phyloP scores from a whole-genome alignment of 2,329 filamentous ascomycete genomes.

The Alternaria panax region DNA sequence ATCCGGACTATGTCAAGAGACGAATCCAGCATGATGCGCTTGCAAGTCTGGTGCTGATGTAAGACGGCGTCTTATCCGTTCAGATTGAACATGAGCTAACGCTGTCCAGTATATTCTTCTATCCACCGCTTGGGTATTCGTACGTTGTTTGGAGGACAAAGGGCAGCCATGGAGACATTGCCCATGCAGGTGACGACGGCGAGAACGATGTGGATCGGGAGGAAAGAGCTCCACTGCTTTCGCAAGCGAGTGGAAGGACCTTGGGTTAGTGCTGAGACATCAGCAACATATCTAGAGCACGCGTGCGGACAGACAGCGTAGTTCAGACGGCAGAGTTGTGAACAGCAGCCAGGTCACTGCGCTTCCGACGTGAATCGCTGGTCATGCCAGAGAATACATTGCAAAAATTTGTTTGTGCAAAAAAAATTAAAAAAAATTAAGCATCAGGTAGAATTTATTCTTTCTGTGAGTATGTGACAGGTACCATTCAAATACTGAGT shows the following conservation, averaged over 20 bases:
- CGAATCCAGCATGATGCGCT: slow-evolving; percentile 1
- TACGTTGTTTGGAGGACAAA: neutral
- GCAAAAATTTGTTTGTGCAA: neutral
- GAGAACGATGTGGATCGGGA: neutral
- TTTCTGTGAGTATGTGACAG: neutral
- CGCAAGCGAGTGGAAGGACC: neutral
- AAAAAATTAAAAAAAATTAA: too few species aligned
- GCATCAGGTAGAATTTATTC: neutral
- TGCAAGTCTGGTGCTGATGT: neutral
- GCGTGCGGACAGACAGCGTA: neutral
- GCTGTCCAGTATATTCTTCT: neutral
- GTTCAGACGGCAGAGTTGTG: neutral
- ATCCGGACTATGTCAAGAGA: neutral
- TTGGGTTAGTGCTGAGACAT: neutral
- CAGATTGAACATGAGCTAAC: neutral
- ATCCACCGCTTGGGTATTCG: slow-evolving; percentile 3
- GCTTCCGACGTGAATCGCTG: neutral
- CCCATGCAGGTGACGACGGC: neutral
- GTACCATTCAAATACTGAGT: slow-evolving; percentile 42
- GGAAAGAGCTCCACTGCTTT: neutral
- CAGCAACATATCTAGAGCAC: neutral
- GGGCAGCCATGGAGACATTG: neutral
- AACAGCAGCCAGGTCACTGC: neutral
- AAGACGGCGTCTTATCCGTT: neutral
- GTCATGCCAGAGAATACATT: neutral